Evolutionary conservation across 345 rosid genomes (phyloP), one percentile per base, ranked within the genome.

Genomic region (Syzygium grande): DNA sequence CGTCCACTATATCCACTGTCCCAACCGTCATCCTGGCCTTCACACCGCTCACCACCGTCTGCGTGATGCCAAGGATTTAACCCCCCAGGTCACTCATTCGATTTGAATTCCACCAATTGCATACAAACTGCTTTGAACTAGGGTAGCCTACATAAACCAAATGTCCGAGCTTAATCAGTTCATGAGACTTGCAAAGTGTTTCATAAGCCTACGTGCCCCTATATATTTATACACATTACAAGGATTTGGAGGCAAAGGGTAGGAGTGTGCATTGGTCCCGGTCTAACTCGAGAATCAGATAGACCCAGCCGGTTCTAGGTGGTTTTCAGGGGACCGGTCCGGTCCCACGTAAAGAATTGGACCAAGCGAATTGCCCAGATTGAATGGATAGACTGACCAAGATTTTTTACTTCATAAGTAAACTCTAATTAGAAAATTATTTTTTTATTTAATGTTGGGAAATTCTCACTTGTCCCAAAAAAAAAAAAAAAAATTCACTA

Each of bases 101-200:
- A 30, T 68, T 68, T 21, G 41, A 15, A 68, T 68, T 1, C 0
- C 12, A 30, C 6, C 1, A 34, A 17, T 0, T 1, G 7, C 14
- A 4, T 34, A 46, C 7, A 17, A 68, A 68, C 9, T 17, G 9
- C 11, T 34, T 6, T 34, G 41, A 68, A 2, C 9, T 34, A 17
- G 9, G 19, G 5, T 73, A 2, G 4, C 25, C 3, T 19, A 7
- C 5, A 19, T 3, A 34, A 1, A 73, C 2, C 0, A 3, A 8
- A 38, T 34, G 14, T 38, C 0, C 3, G 7, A 73, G 11, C 7
- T 73, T 73, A 19, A 38, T 0, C 3, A 0, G 5, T 73, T 73
- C 27, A 19, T 9, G 25, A 73, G 27, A 19, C 25, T 19, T 19
- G 49, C 11, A 55, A 0, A 7, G 6, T 68, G 11, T 34, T 73